Conservation (phyloP, 31 red algal species). For the Pterothamnion heteromorphum region DNA sequence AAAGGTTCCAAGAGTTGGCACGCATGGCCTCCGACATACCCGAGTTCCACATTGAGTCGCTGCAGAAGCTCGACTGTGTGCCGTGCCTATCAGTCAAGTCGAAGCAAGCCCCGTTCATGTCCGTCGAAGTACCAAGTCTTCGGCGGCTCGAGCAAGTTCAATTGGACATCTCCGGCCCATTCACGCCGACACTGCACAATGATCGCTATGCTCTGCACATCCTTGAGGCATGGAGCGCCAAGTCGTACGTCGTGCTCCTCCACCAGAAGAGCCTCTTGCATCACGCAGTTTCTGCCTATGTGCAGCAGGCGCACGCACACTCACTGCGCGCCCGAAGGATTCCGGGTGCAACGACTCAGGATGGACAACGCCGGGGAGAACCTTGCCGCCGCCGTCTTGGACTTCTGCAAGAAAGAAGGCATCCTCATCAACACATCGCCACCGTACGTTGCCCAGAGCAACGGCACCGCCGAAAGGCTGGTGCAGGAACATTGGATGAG, state of each 20-base stretch:
- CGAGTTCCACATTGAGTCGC: background rate
- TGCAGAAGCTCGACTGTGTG: background rate
- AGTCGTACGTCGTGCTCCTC: background rate
- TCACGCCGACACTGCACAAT: background rate
- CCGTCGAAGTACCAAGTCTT: background rate
- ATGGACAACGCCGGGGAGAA: background rate
- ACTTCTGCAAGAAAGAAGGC: background rate
- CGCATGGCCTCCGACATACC: background rate
- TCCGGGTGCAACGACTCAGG: background rate
- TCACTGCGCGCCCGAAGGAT: background rate
- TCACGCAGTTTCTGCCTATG: background rate
- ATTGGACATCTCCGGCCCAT: background rate
- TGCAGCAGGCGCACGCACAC: background rate
- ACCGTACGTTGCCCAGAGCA: background rate
- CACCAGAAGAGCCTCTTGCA: background rate
- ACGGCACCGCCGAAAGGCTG: background rate
- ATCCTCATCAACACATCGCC: background rate
- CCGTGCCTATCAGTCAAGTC: background rate
- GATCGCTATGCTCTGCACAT: background rate
- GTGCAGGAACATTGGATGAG: background rate
- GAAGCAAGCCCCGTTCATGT: background rate
- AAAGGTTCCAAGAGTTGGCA: background rate
- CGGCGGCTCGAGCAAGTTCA: background rate
- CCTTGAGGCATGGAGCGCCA: background rate
- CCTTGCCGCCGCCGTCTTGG: background rate